Evolutionary conservation across 768 basidiomycete genomes (phyloP).

Genomic region (Jaapia argillacea): DNA sequence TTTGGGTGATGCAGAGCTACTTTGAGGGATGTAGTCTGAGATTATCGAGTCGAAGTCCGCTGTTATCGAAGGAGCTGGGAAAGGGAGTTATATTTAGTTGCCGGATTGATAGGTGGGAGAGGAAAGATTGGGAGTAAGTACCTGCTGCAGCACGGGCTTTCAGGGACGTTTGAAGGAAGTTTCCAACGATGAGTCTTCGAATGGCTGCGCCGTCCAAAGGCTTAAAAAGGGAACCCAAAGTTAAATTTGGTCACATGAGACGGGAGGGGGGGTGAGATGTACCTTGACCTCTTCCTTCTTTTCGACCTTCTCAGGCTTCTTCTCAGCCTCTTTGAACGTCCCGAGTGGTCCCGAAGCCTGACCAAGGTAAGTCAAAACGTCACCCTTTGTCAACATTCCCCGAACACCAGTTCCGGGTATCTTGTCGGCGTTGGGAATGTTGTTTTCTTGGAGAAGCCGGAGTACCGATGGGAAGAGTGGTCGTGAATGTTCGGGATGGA

Average conservation of each 20-base stretch:
- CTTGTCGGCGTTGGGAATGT: conserved; percentile 43
- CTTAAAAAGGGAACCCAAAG: conserved; percentile 12
- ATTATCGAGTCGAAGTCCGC: conserved; percentile 65
- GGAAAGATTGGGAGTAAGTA: conserved; percentile 21
- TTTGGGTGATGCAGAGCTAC: too few species aligned
- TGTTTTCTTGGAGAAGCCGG: conserved; percentile 63
- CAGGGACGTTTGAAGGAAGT: conserved; percentile 43
- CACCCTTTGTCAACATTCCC: conserved; percentile 95
- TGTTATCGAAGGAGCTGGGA: conserved; percentile 28
- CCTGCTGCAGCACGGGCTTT: conserved; percentile 36
- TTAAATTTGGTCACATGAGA: not conserved
- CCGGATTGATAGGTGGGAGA: not conserved
- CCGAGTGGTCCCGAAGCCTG: conserved; percentile 72
- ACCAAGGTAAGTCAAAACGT: conserved; percentile 81
- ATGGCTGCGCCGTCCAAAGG: conserved; percentile 56
- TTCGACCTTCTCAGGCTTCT: conserved; percentile 12
- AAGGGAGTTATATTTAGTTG: conserved; percentile 5
- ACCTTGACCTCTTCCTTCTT: conserved; percentile 28
- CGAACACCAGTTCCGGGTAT: conserved; percentile 86
- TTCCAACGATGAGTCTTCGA: conserved; percentile 55
- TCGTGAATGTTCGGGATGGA: conserved; percentile 40
- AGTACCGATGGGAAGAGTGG: conserved; percentile 88
- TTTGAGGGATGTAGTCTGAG: conserved; percentile 55
- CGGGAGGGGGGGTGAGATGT: conserved; percentile 5
- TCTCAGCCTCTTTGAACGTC: conserved; percentile 46